Evolutionary conservation across 805 yeast genomes (phyloP), one percentile per base, ranked within the genome.

Genomic region (Schwanniomyces polymorphus): DNA sequence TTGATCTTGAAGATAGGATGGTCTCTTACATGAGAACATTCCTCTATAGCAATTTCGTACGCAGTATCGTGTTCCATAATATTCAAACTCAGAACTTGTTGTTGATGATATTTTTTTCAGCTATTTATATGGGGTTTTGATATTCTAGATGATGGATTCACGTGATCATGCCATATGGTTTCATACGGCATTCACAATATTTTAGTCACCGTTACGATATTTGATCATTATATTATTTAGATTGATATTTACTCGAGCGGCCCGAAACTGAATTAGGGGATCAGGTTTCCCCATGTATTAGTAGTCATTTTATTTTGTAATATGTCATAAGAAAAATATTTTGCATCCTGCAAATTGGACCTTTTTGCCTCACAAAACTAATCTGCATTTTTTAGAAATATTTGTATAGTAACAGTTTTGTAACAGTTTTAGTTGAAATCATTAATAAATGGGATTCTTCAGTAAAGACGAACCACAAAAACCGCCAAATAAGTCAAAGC

Each of bases 401-500:
- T 6, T 16, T 16, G 17, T 9, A 14, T 31, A 31, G 6, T 10
- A 28, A 10, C 9, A 10, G 9, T 10, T 10, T 10, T 28, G 31
- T 28, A 28, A 28, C 12, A 7, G 14, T 28, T 12, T 29, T 5
- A 29, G 2, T 12, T 12, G 16, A 12, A n/a, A 29, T 29, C 14
- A 29, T 12, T 25, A 18, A 5, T 21, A 39, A 14, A 82, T 82
- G 87, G 85, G 85, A 23, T 61, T 82, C 25, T 82, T 81, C 55
- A 58, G 74, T 27, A 65, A 60, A 41, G 67, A 64, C 26, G 62
- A 63, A 38, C 69, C 68, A 29, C 62, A 63, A 44, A 56, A 55
- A 2, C 76, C 83, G 4, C 86, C 86, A 29, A 81, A 81, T 60
- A 82, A 91, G 58, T 68, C 80, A 25, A 81, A 84, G 54, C 80